Conservation (phyloP, 148 eudicot genomes). For the Vaccinium darrowii region DNA sequence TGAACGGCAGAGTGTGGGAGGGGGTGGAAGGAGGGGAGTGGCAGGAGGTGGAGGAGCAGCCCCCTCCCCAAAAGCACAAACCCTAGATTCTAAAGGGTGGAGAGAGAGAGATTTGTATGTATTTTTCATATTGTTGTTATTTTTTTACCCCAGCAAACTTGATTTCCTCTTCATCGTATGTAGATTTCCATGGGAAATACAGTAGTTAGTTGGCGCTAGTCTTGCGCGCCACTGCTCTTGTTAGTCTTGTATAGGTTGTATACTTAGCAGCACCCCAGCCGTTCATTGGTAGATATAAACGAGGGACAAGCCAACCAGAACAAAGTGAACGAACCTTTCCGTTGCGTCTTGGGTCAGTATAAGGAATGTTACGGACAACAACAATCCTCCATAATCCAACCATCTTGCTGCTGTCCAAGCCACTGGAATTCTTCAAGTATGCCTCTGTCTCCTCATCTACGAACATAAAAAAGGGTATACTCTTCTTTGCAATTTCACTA, state of each 20-base stretch:
- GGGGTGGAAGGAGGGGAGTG: too few species aligned
- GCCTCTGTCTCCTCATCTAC: slow-evolving; percentile 85
- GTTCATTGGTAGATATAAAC: neutral
- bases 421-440: slow-evolving; percentile 67
- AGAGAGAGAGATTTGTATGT: too few species aligned
- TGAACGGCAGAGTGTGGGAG: too few species aligned
- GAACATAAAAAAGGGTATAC: slow-evolving; percentile 80
- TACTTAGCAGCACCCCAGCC: neutral
- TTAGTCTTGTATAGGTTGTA: neutral
- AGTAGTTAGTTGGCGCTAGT: neutral
- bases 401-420: slow-evolving; percentile 50
- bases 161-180: neutral
- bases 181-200: slow-evolving; percentile 1
- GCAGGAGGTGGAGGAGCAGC: too few species aligned
- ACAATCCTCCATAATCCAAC: slow-evolving; percentile 83
- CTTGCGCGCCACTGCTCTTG: neutral
- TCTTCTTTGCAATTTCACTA: slow-evolving; percentile 53
- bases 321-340: slow-evolving; percentile 66
- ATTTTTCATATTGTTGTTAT: neutral
- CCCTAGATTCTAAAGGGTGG: too few species aligned
- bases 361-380: slow-evolving; percentile 76
- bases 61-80: too few species aligned
- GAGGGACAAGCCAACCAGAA: neutral
- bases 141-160: neutral
- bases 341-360: slow-evolving; percentile 77